phyloP scores from a whole-genome alignment of 176 grass and related monocot genomes.

The Neostapfia colusana region DNA sequence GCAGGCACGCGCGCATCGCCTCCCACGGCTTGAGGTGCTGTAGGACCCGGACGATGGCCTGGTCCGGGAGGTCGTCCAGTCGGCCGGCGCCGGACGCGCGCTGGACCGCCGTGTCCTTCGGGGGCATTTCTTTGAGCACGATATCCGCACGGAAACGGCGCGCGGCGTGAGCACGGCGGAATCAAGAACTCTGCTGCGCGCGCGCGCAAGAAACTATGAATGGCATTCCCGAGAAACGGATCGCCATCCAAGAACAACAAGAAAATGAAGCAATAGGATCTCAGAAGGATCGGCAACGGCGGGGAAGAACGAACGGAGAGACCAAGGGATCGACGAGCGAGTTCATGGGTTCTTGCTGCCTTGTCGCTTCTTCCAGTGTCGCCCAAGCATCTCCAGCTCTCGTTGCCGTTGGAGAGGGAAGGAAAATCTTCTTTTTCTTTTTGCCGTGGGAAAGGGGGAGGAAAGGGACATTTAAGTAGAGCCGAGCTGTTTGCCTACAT shows the following conservation, averaged over 20 bases:
- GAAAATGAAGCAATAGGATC: background rate
- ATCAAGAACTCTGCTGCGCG: no score
- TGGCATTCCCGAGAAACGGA: background rate
- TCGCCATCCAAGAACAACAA: background rate
- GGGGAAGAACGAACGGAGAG: background rate
- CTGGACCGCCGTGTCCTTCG: background rate
- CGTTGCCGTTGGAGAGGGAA: no score
- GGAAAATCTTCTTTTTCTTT: no score
- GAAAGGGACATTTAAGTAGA: no score
- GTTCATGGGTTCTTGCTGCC: background rate
- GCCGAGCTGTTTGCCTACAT: no score
- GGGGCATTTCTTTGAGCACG: slow-evolving; percentile 14
- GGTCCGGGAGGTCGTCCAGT: slow-evolving; percentile 16
- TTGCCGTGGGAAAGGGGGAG: no score
- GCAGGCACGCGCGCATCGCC: slow-evolving; percentile 20
- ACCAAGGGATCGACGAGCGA: background rate
- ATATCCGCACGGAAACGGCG: no score
- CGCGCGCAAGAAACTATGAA: no score
- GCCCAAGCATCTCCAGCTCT: no score
- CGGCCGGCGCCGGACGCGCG: background rate
- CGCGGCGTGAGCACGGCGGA: no score
- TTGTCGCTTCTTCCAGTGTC: no score
- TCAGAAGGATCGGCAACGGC: background rate
- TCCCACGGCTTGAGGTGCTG: slow-evolving; percentile 36
- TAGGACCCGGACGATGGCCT: background rate